Conservation (phyloP, 768 basidiomycete species). For the Amanita pallidorosea region DNA sequence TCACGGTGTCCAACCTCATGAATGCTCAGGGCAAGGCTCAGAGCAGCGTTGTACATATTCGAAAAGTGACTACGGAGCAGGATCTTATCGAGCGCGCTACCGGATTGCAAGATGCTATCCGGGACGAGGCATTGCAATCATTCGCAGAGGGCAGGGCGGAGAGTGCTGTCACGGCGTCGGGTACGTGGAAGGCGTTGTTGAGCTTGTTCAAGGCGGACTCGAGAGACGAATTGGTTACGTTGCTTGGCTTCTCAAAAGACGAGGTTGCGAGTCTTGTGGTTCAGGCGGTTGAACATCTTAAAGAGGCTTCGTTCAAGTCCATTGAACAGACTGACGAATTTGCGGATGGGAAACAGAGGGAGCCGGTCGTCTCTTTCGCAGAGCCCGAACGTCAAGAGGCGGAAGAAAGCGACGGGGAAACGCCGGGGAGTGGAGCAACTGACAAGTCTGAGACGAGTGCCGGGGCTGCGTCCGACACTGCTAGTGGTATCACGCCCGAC, state of each 20-base stretch:
- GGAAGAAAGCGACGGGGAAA: conserved; percentile 25
- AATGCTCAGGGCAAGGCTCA: conserved; percentile 70
- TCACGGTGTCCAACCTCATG: conserved; percentile 70
- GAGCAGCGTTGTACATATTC: conserved; percentile 70
- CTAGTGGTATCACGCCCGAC: conserved; percentile 44
- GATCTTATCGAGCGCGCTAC: conserved; percentile 65
- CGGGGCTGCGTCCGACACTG: conserved; percentile 51
- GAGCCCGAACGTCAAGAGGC: conserved; percentile 54
- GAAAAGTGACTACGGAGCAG: conserved; percentile 68
- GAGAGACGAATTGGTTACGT: conserved; percentile 78
- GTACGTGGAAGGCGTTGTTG: conserved; percentile 80
- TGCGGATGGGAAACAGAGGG: conserved; percentile 38
- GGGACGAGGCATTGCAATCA: conserved; percentile 41
- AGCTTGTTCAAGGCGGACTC: conserved; percentile 86
- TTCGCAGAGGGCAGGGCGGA: conserved; percentile 59
- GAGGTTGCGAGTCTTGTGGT: conserved; percentile 73
- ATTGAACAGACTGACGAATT: conserved; percentile 28
- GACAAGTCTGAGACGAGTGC: conserved; percentile 69
- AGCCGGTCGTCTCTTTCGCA: conserved; percentile 76
- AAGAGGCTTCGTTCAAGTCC: conserved; percentile 28
- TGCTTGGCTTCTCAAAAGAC: conserved; percentile 87
- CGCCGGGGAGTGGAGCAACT: conserved; percentile 19
- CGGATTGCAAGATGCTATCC: conserved; percentile 52
- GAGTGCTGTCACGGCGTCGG: conserved; percentile 19
- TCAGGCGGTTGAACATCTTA: conserved; percentile 66